Evolutionary conservation across 805 yeast species (phyloP), one percentile per base, ranked within the genome.

Genomic region (Saccharomycopsis sp.): DNA sequence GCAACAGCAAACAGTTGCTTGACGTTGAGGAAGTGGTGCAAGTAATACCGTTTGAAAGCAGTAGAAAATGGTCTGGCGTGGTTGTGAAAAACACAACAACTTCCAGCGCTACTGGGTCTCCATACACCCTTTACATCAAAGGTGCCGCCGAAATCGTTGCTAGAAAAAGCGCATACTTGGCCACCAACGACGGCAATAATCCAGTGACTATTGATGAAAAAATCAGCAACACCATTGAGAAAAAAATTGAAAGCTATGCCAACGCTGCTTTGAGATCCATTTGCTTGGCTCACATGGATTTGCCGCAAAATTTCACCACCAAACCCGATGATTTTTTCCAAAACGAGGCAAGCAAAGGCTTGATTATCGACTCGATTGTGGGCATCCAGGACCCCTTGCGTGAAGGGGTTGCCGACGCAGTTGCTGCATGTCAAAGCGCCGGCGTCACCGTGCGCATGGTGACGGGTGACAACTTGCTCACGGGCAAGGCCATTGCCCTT

Each of bases 401-500:
- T 52, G 73, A 71, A 4, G 96, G 96, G 48, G 97, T 92, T 7
- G 70, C 76, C n/a, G 77, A 80, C 32, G 95, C 98, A 1, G 95
- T 92, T 21, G 66, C 68, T 30, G 80, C 81, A 55, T 92, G 98
- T 63, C 78, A 75, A 51, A 66, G 66, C 25, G 97, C 98, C 1
- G 97, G 98, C 43, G 97, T 92, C 18, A 73, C 81, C 18, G 97
- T 92, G 15, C 72, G 96, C 51, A 92, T 92, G 98, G 96, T 92
- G 34, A 92, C 99, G 16, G 99, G 99, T 60, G 99, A 92, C 60
- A 89, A 89, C 56, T 59, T 89, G 43, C 63, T 77, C 33, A 92
- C 99, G 2, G 99, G 98, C 4, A 77, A 74, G 50, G 94, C 97
- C 0, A 92, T 92, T 51, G 86, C 96, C 2, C 65, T 70, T 46